phyloP scores from a whole-genome alignment of 257 asterid species.

The Ajuga chamaepitys region DNA sequence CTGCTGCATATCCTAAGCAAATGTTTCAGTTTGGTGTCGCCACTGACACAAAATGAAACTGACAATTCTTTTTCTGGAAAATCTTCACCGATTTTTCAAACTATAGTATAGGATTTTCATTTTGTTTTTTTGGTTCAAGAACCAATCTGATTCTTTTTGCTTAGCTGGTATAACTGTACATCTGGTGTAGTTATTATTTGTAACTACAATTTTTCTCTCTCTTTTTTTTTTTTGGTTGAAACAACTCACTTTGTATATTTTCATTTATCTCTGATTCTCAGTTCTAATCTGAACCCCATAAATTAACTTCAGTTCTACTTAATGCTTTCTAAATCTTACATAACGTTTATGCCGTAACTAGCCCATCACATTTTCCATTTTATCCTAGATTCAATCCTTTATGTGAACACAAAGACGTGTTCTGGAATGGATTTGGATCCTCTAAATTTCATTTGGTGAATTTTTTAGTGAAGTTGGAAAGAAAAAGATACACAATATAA shows the following conservation, averaged over 20 bases:
- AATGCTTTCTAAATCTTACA: too few species aligned
- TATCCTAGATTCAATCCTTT: too few species aligned
- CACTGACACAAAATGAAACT: neutral
- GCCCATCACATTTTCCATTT: too few species aligned
- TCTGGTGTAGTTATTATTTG: neutral
- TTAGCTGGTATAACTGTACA: neutral
- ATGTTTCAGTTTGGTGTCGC: conserved; percentile 27
- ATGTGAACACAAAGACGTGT: too few species aligned
- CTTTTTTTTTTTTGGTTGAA: neutral
- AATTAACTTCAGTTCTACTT: too few species aligned
- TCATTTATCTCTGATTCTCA: too few species aligned
- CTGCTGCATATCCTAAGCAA: conserved; percentile 20
- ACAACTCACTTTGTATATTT: neutral
- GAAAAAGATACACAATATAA: too few species aligned
- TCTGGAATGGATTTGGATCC: too few species aligned
- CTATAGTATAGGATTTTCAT: neutral
- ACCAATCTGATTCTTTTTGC: conserved; percentile 1
- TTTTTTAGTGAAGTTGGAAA: too few species aligned
- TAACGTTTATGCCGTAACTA: too few species aligned
- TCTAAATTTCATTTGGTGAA: too few species aligned
- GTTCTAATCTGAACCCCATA: too few species aligned
- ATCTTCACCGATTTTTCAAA: neutral
- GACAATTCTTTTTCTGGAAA: conserved; percentile 6
- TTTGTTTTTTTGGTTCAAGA: neutral
- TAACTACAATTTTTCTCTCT: neutral